Evolutionary conservation across 2,329 filamentous ascomycete species (phyloP).

Genomic region (Podosphaera aphanis): DNA sequence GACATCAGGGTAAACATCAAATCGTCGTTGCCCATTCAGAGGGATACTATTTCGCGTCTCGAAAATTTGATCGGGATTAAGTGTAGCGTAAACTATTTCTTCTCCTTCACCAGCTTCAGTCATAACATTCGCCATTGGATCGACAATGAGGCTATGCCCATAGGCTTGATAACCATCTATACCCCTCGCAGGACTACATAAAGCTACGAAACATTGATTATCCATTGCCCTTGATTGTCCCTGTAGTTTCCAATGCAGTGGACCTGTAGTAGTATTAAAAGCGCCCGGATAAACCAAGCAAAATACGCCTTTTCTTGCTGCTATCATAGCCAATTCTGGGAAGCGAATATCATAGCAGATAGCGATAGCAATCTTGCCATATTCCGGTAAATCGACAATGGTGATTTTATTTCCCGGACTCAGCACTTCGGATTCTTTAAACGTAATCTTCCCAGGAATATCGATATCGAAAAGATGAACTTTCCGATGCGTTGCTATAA

Average conservation of each 20-base stretch:
- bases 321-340: conserved; percentile 76
- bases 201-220: conserved; percentile 79
- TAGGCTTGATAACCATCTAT: conserved; percentile 66
- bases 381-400: conserved; percentile 64
- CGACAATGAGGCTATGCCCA: conserved; percentile 73
- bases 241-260: conserved; percentile 72
- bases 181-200: conserved; percentile 80
- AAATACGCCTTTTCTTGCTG: conserved; percentile 68
- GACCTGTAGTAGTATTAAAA: conserved; percentile 85
- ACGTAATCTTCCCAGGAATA: conserved; percentile 83
- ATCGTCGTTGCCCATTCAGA: conserved; percentile 60
- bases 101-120: conserved; percentile 58
- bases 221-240: conserved; percentile 69
- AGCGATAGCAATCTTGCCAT: conserved; percentile 65
- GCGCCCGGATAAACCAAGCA: conserved; percentile 83
- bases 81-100: conserved; percentile 48
- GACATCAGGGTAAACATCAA: conserved; percentile 89
- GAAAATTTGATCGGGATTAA: conserved; percentile 44
- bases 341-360: conserved; percentile 98
- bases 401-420: conserved; percentile 69
- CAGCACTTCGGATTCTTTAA: conserved; percentile 75
- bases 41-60: conserved; percentile 67
- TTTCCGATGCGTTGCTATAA: conserved; percentile 79
- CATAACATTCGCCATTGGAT: conserved; percentile 69
- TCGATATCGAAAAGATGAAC: conserved; percentile 94